Base-by-base conservation (phyloP, 805 yeast species). In the Wickerhamiella cacticola region DNA sequence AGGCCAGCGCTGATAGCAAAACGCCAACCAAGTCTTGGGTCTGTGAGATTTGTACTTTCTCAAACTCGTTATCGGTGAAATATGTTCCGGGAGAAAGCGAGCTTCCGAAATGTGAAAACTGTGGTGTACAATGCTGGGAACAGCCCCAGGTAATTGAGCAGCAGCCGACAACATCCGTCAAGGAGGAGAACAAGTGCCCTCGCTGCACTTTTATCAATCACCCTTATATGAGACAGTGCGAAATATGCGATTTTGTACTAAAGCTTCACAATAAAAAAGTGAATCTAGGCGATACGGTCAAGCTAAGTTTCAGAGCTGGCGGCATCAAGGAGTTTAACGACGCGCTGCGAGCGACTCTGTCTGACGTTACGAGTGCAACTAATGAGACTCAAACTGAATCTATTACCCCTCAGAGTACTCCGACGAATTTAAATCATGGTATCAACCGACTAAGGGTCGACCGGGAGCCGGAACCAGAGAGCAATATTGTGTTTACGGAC, bases 11-110 rank as follows among this genome's bases (percentile, higher is more conserved):
- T 48, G 47, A 7, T 46, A 16, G 16, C 36, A 16, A 22, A 34
- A 41, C 44, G 41, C 46, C 12, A 51, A 60, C 15, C 66, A 22
- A 24, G 5, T 43, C 70, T 25, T 89, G 98, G 98, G 72, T 73
- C 1, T 89, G 98, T 61, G 80, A 82, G n/a, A 88, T 92, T 2
- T 89, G 98, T 63, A 76, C 77, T n/a, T 82, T 70, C 59, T 69
- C 79, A 22, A 85, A 86, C 57, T 63, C 60, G 9, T 54, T 74
- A 2, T 59, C 62, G 6, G 54, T 60, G 7, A 61, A 61, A 12
- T 59, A 63, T 18, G 60, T 61, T 35, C 60, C 52, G 25, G 61
- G 56, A 12, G 44, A 53, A 0, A 54, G 59, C 8, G 59, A 57
- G 7, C 52, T 68, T 1, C 79, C 80, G 0, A 55, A 59, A 1